Evolutionary conservation across 1,284 basidiomycete genomes (phyloP), one percentile per base, ranked within the genome.

Genomic region (Trichosporon ovoides): DNA sequence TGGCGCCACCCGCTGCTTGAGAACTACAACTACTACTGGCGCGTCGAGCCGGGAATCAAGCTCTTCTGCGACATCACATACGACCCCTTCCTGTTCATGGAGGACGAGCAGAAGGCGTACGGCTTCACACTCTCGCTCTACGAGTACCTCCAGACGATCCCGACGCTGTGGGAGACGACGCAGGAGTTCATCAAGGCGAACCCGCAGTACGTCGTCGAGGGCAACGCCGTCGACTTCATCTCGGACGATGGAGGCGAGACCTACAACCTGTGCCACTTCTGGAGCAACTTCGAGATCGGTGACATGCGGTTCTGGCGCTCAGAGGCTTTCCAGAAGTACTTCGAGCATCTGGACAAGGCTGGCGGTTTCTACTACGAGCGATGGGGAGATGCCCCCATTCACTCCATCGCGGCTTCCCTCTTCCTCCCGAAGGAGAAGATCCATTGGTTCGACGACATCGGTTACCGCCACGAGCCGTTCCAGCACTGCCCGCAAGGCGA

Each of bases 11-110:
- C 86, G 63, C 79, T 94, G 12, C 79, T 94, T 38, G 83, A 85
- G 62, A 81, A 85, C 55, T 93, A 88, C 78, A 88, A 85, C 69
- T 97, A 94, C 78, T 97, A 97, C 78, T 97, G 94, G 94, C 85
- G 86, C 69, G 85, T 91, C 74, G 82, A 84, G 82, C 33, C 38
- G 13, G 28, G 36, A 11, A 46, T 60, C 55, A 38, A 14, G 48
- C 52, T 53, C 38, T 51, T 53, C 52, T 53, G 19, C 22, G 57
- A 46, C 34, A n/a, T 38, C 7, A 48, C 33, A 52, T 87, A 87
- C 65, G 90, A 92, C 67, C 92, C 92, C 6, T 94, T 95, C 82
- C 76, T 91, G 53, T 77, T 89, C 65, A 94, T 96, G 91, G 81
- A 91, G 77, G 83, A 87, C 54, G 80, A 85, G 61, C 81, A 87